Evolutionary conservation across 1,139 yeast genomes (phyloP).

Genomic region (Yamadazyma oceani): DNA sequence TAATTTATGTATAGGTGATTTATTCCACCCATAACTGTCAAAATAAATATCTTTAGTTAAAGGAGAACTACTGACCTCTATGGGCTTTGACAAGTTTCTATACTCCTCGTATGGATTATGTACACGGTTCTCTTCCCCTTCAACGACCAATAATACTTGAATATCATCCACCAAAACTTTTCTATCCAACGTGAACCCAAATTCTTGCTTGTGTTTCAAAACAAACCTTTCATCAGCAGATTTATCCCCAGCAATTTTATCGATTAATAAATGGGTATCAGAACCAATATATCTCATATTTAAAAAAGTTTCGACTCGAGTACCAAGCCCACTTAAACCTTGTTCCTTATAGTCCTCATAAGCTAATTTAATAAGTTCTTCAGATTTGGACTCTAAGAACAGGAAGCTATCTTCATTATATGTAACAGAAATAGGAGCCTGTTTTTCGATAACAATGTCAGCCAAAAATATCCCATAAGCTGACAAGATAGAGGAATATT

Average conservation of each 20-base stretch:
- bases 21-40: slow-evolving; percentile 43
- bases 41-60: slow-evolving; percentile 26
- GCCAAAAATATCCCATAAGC: slow-evolving; percentile 48
- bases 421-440: slow-evolving; percentile 51
- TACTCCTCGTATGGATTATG: slow-evolving; percentile 38
- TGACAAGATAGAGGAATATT: slow-evolving; percentile 44
- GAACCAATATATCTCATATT: slow-evolving; percentile 86
- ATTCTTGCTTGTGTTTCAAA: slow-evolving; percentile 35
- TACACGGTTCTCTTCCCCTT: slow-evolving; percentile 28
- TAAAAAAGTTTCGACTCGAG: slow-evolving; percentile 58
- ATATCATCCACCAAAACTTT: slow-evolving; percentile 77
- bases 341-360: slow-evolving; percentile 34
- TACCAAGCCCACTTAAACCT: slow-evolving; percentile 24
- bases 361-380: slow-evolving; percentile 26
- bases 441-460: slow-evolving; percentile 59
- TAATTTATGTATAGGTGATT: slow-evolving; percentile 53
- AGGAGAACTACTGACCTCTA: slow-evolving; percentile 6
- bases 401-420: slow-evolving; percentile 21
- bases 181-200: slow-evolving; percentile 43
- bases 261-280: slow-evolving; percentile 78
- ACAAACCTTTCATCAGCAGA: slow-evolving; percentile 31
- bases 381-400: slow-evolving; percentile 26
- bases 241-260: slow-evolving; percentile 20
- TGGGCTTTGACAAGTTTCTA: slow-evolving; percentile 11
- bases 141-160: slow-evolving; percentile 50